Percentiles rank a stretch among this genome's conserved stretches.
phyloP scores from a whole-genome alignment of 176 grass and related monocot genomes.

The Oryza nivara region DNA sequence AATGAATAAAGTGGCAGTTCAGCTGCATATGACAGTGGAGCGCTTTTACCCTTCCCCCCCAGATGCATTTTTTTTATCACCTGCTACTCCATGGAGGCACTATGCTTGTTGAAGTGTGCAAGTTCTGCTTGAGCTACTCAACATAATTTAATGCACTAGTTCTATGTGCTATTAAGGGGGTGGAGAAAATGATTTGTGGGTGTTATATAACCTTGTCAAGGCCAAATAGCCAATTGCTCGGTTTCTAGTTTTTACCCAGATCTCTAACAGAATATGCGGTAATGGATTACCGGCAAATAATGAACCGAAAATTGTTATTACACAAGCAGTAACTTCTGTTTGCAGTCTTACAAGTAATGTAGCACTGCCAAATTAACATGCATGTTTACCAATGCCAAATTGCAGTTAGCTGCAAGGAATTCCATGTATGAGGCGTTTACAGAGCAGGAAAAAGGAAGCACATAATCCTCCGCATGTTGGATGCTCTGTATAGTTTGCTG shows the following conservation, averaged over 20 bases:
- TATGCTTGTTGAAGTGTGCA: background rate
- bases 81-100: background rate
- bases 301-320: background rate
- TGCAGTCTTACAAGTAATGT: background rate
- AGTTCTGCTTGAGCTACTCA: background rate
- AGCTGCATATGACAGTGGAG: background rate
- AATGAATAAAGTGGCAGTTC: conserved; percentile 42
- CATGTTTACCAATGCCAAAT: background rate
- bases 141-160: background rate
- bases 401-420: conserved; percentile 1
- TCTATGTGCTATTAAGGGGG: background rate
- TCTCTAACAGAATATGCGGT: background rate
- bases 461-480: background rate
- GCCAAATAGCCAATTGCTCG: background rate
- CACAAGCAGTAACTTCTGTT: background rate
- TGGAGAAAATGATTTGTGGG: background rate
- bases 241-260: background rate
- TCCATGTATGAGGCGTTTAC: background rate
- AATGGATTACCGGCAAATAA: background rate
- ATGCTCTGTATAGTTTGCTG: background rate
- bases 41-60: conserved; percentile 3
- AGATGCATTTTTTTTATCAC: background rate
- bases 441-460: background rate
- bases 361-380: background rate
- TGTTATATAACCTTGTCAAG: conserved; percentile 12